Evolutionary conservation across 2,329 filamentous ascomycete species (phyloP), one percentile per base, ranked within the genome.

Genomic region (Fusarium falciforme): DNA sequence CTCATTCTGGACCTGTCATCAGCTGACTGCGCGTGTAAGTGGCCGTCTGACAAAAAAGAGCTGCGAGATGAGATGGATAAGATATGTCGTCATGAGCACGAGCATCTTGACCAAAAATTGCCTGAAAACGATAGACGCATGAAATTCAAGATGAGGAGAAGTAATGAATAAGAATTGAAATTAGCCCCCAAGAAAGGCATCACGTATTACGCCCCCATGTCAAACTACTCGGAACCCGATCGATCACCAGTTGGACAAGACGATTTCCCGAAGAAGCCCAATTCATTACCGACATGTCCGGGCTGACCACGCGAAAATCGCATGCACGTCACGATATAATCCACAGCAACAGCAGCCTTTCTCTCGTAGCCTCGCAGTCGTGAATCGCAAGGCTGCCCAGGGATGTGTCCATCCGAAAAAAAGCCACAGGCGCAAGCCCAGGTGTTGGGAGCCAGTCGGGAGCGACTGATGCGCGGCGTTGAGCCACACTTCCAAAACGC

Each of bases 371-470:
- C 61, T 65, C n/a, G 38, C 14, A 69, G 11, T 40, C 42, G 20
- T 25, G 16, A 25, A 49, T 49, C 44, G 44, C 44, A 49, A 49
- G 44, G 44, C 44, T 49, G 25, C 20, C 20, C 44, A 17, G 16
- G 22, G 25, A 22, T 49, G 25, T 17, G 5, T 20, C 20, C 22
- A 47, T 47, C 42, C 22, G 42, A 60, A 70, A 74, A n/a, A 63
- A 73, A 74, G 72, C 72, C 72, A 74, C 72, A 74, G 54, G 47
- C 38, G 70, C 59, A 63, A 74, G 65, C 66, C 69, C 31, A 61
- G 68, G 65, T 77, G 76, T 77, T 77, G 76, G 68, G 76, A 72
- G 61, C 70, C 72, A 75, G 65, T 75, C 68, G 75, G 68, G 71
- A 68, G 62, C 65, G 16, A 63, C 44, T 47, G 52, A 71, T 57